These are phyloP conservation scores for Backusella macrospora DNA, from an alignment of 192 early-diverging fungal genomes.

Conservation along the genomic window DNA sequence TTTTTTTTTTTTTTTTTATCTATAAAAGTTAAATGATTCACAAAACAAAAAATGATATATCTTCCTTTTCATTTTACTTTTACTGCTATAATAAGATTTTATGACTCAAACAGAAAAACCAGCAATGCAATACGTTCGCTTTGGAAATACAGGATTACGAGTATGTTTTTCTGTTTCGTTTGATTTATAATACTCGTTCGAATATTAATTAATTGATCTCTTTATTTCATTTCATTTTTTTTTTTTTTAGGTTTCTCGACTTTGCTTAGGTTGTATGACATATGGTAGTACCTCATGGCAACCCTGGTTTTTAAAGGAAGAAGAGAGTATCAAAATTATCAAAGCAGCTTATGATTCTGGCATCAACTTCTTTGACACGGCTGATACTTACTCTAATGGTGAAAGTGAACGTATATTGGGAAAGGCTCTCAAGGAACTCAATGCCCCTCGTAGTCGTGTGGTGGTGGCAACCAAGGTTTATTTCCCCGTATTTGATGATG, in stretches of 20 bases:
- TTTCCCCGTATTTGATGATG: conserved; percentile 30
- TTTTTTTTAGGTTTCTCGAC: conserved; percentile 31
- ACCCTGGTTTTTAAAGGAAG: conserved; percentile 47
- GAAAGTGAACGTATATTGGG: conserved; percentile 38
- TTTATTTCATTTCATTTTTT: too few species aligned
- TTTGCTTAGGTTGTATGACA: conserved; percentile 49
- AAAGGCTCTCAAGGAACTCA: conserved; percentile 36
- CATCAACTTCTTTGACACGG: conserved; percentile 40
- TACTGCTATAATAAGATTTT: too few species aligned
- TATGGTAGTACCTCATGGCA: conserved; percentile 37
- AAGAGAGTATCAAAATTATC: conserved; percentile 42
- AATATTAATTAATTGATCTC: too few species aligned
- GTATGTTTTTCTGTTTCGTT: too few species aligned
- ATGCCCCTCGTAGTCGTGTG: conserved; percentile 36
- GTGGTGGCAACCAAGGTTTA: conserved; percentile 44
- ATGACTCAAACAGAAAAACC: too few species aligned
- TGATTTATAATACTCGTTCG: too few species aligned
- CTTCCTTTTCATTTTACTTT: too few species aligned
- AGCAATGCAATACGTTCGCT: too few species aligned
- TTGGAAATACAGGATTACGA: too few species aligned
- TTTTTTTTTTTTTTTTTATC: too few species aligned
- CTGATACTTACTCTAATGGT: conserved; percentile 32
- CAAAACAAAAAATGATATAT: too few species aligned
- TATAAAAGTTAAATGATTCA: too few species aligned
- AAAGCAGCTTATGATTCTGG: conserved; percentile 39